Evolutionary conservation across 495 filamentous ascomycete genomes (phyloP), one percentile per base, ranked within the genome.

Genomic region (Penicillium waksmanii): DNA sequence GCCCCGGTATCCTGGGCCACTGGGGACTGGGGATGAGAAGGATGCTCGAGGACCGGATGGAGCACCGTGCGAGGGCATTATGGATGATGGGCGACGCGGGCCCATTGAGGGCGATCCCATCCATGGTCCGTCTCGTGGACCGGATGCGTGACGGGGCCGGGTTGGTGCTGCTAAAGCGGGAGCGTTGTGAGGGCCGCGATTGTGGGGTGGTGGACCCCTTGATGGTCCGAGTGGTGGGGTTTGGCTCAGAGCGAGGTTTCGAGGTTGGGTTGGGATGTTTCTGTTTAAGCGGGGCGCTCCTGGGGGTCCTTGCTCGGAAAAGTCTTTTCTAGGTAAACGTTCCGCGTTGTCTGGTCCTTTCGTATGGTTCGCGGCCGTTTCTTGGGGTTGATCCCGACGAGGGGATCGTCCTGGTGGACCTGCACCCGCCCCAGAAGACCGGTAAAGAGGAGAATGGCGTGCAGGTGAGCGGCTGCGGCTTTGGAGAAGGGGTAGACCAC

Each of bases 161-260:
- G 84, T 86, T n/a, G 85, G 85, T 12, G 84, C 84, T 36, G 83
- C 80, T 2, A 86, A 69, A 19, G 85, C 59, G 34, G 84, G 80
- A 27, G 79, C 68, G 60, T 75, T 84, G 4, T 61, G 58, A 53
- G 71, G 66, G 13, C 73, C 73, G 10, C 84, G 82, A 64, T 72
- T 79, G 35, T 80, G 83, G 7, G 77, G 68, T 13, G 79, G 75
- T 60, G 78, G 69, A 2, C 75, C 69, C 35, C 78, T 79, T 11
- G 81, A 76, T 5, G 81, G 80, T 5, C 79, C 84, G 21, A 76
- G 70, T 11, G 82, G 79, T 17, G 79, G 73, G 6, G 76, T 70
- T 38, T 76, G 77, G 34, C 60, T 67, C 12, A 64, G 51, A 34
- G 64, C 69, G 48, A 70, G 71, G 38, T 74, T 75, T 54, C 69